Conservation (phyloP, 768 basidiomycete genomes). For the Naganishia onofrii region DNA sequence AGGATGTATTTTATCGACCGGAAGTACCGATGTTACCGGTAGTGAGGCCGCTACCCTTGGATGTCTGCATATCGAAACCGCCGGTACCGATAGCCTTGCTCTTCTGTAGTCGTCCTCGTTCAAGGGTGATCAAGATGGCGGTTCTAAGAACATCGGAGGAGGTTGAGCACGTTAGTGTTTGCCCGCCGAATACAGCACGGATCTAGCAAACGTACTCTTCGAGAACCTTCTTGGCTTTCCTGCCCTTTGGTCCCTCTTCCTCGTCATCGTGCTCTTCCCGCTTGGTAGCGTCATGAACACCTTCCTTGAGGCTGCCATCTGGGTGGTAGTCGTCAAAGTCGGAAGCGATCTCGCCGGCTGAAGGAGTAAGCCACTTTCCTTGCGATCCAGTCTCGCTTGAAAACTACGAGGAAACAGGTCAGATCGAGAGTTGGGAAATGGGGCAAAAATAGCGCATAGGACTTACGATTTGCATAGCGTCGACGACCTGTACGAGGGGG, state of each 20-base stretch:
- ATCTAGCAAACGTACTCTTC: constrained; percentile 27
- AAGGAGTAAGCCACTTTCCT: constrained; percentile 30
- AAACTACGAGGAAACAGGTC: constrained; percentile 23
- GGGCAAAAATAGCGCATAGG: background rate
- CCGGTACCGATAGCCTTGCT: constrained; percentile 32
- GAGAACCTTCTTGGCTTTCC: constrained; percentile 28
- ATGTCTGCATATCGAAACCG: constrained; percentile 30
- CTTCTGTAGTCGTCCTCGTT: constrained; percentile 23
- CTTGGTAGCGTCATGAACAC: constrained; percentile 26
- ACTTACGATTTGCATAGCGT: constrained; percentile 28
- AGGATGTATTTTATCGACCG: background rate
- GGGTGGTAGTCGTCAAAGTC: constrained; percentile 31
- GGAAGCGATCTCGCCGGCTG: constrained; percentile 30
- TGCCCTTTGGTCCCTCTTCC: constrained; percentile 24
- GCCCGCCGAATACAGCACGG: too few species aligned
- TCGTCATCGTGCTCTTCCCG: constrained; percentile 13
- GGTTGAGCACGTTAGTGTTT: too few species aligned
- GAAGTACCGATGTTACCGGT: constrained; percentile 21
- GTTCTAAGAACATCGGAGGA: too few species aligned
- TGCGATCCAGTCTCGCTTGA: constrained; percentile 26
- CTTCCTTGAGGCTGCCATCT: constrained; percentile 27
- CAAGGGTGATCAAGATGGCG: constrained; percentile 25
- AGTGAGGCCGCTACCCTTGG: constrained; percentile 14
- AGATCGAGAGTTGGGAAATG: background rate
- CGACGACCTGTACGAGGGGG: constrained; percentile 22